Evolutionary conservation across 805 yeast species (phyloP).

Genomic region (Pichia nanzhaoensis): DNA sequence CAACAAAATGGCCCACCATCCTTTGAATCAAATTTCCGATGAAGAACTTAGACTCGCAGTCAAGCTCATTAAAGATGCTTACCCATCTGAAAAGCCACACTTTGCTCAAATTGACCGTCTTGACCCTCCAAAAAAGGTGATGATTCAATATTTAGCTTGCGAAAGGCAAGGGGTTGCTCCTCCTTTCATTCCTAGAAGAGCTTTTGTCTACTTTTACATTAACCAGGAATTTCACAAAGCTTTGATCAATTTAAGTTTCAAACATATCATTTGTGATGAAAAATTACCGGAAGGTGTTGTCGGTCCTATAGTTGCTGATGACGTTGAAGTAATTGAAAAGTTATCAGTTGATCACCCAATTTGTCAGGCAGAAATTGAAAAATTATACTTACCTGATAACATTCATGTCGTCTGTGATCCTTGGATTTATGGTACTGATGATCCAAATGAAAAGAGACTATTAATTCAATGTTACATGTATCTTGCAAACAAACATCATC

Average conservation of each 20-base stretch:
- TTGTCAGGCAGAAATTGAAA: slow-evolving; percentile 58
- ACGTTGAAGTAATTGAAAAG: slow-evolving; percentile 47
- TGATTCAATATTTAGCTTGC: slow-evolving; percentile 60
- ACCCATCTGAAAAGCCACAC: slow-evolving; percentile 51
- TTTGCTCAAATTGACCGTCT: slow-evolving; percentile 60
- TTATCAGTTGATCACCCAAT: slow-evolving; percentile 46
- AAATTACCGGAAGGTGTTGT: slow-evolving; percentile 53
- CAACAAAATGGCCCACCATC: slow-evolving; percentile 24
- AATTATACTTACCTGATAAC: slow-evolving; percentile 55
- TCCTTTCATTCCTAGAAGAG: slow-evolving; percentile 61
- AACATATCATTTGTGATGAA: slow-evolving; percentile 53
- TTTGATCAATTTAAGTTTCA: slow-evolving; percentile 56
- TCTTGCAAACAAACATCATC: slow-evolving; percentile 56
- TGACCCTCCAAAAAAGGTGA: slow-evolving; percentile 75
- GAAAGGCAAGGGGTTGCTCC: slow-evolving; percentile 48
- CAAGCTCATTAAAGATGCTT: slow-evolving; percentile 53
- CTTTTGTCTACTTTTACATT: slow-evolving; percentile 60
- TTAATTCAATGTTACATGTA: slow-evolving; percentile 72
- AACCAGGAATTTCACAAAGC: slow-evolving; percentile 58
- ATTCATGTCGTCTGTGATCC: slow-evolving; percentile 58
- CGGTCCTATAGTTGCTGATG: slow-evolving; percentile 70
- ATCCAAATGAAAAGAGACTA: slow-evolving; percentile 51
- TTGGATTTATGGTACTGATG: slow-evolving; percentile 82
- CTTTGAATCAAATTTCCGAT: slow-evolving; percentile 39
- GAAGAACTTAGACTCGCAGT: slow-evolving; percentile 51